These are phyloP conservation scores for Aspergillus felis DNA, from an alignment of 2,329 filamentous ascomycete genomes.

Conservation along the genomic window DNA sequence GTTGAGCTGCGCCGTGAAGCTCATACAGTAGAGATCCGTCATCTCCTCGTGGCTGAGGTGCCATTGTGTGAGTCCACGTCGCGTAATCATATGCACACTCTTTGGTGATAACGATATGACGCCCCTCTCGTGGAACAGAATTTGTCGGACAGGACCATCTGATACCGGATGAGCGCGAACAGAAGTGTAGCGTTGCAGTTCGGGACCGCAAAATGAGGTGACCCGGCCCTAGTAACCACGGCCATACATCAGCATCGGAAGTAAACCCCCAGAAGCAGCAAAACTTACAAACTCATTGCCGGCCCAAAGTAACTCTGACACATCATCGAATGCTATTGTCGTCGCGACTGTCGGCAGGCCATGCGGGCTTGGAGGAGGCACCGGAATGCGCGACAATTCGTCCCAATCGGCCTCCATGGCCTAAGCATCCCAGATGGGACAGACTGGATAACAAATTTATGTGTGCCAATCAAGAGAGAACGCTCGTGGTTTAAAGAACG, in stretches of 20 bases:
- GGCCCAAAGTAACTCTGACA: constrained; percentile 86
- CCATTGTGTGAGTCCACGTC: constrained; percentile 82
- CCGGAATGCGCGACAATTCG: constrained; percentile 75
- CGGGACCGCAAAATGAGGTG: constrained; percentile 79
- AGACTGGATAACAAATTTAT: constrained; percentile 1
- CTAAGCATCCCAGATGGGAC: constrained; percentile 17
- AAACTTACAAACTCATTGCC: constrained; percentile 79
- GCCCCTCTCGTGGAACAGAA: constrained; percentile 87
- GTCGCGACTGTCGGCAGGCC: constrained; percentile 67
- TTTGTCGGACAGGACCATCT: constrained; percentile 79
- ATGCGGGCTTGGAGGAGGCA: constrained; percentile 72
- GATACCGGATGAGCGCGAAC: constrained; percentile 71
- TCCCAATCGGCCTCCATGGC: constrained; percentile 48
- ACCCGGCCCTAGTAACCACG: constrained; percentile 67
- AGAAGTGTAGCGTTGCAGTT: constrained; percentile 85
- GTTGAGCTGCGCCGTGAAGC: constrained; percentile 82
- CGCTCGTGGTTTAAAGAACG: constrained; percentile 5
- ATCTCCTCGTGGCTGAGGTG: constrained; percentile 77
- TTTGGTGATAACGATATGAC: constrained; percentile 78
- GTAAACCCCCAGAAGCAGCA: neutral
- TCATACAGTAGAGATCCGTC: constrained; percentile 89
- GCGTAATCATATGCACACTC: constrained; percentile 82
- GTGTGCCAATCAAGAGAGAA: neutral
- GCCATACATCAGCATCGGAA: constrained; percentile 15
- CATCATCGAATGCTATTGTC: constrained; percentile 82